A percentile compares a stretch with the other conserved stretches of the same genome.
phyloP scores from a whole-genome alignment of 108 stramenopile genomes.

The Epithemia pelagica region DNA sequence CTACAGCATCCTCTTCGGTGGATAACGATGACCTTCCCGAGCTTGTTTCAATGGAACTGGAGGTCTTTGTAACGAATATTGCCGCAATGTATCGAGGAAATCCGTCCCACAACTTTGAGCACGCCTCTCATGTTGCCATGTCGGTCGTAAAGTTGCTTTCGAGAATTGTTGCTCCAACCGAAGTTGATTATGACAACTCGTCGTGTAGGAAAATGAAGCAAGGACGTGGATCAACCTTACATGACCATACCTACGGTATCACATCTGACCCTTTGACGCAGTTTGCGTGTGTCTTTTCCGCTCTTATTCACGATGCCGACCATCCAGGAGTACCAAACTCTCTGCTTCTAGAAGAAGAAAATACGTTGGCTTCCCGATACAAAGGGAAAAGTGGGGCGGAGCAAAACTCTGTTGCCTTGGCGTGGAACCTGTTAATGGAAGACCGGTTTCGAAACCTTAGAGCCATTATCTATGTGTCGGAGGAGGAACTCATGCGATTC shows the following conservation, averaged over 20 bases:
- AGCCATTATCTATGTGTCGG: conserved; percentile 20
- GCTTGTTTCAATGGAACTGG: neutral
- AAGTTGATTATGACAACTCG: neutral
- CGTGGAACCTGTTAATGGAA: conserved; percentile 25
- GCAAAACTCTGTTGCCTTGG: conserved; percentile 9
- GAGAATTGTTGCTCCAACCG: neutral
- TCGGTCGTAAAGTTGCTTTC: conserved; percentile 8
- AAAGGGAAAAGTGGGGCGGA: conserved; percentile 35
- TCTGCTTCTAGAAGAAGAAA: conserved; percentile 35
- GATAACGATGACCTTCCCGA: too few relatives aligned
- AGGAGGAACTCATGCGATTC: conserved; percentile 34
- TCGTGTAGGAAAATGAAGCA: neutral
- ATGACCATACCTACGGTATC: neutral
- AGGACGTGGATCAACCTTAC: neutral
- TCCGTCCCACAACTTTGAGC: conserved; percentile 1
- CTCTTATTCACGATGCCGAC: neutral
- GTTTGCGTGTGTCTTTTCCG: neutral
- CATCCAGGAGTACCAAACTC: conserved; percentile 43
- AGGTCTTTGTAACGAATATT: neutral
- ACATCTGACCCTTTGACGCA: neutral
- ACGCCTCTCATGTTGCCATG: neutral
- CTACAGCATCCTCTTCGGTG: too few relatives aligned
- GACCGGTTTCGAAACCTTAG: conserved; percentile 20
- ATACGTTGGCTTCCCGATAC: conserved; percentile 32
- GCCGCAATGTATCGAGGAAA: conserved; percentile 8